These are phyloP conservation scores for Brassica carinata DNA, from an alignment of 345 rosid genomes.

Conservation along the genomic window DNA sequence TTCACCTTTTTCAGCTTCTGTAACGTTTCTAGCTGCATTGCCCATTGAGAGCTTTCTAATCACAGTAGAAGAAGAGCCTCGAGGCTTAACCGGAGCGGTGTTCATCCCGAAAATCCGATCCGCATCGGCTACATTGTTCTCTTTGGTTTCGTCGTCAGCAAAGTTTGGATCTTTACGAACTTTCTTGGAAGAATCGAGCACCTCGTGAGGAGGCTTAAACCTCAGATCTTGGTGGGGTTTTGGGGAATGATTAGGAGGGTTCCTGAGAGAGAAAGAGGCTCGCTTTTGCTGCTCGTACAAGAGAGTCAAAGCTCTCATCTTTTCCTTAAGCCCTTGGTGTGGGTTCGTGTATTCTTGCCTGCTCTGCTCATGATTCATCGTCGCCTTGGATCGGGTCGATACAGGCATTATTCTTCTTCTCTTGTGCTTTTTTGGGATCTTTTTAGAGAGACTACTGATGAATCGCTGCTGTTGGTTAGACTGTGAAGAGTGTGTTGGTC, in stretches of 20 bases:
- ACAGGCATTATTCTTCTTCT: conserved; percentile 57
- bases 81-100: conserved; percentile 51
- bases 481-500: conserved; percentile 39
- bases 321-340: conserved; percentile 91
- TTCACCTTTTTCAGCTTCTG: conserved; percentile 47
- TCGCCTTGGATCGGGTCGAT: conserved; percentile 72
- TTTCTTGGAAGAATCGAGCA: conserved; percentile 50
- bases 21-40: conserved; percentile 17
- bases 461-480: conserved; percentile 38
- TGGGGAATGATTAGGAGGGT: conserved; percentile 49
- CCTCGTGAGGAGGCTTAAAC: conserved; percentile 49
- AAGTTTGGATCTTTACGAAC: conserved; percentile 37
- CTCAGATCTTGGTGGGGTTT: conserved; percentile 56
- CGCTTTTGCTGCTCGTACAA: conserved; percentile 92
- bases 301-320: conserved; percentile 81
- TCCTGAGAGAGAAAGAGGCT: conserved; percentile 56
- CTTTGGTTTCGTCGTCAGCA: conserved; percentile 60
- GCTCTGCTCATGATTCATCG: conserved; percentile 38
- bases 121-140: conserved; percentile 58
- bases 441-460: conserved; percentile 12
- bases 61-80: conserved; percentile 35
- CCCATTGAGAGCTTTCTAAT: conserved; percentile 82
- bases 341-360: conserved; percentile 57
- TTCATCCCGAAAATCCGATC: conserved; percentile 61
- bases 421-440: conserved; percentile 1